These are phyloP conservation scores for Citrus australasica DNA, from an alignment of 345 rosid species.

Conservation along the genomic window DNA sequence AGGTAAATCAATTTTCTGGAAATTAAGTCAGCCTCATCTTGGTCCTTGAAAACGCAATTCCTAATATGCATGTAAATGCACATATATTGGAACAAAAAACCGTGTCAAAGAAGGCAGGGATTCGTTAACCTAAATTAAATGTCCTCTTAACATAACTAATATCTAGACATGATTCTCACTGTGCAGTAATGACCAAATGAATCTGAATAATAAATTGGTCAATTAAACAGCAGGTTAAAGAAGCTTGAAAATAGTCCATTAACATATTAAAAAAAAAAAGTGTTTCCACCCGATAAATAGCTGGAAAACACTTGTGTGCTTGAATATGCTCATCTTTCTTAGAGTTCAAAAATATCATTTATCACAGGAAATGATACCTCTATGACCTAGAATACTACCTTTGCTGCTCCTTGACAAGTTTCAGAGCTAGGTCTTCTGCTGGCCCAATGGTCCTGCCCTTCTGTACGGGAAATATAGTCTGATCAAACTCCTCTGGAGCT, in stretches of 20 bases:
- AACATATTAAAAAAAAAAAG: no score
- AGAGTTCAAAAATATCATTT: not conserved
- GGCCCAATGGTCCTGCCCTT: slow-evolving; percentile 61
- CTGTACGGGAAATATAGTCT: slow-evolving; percentile 62
- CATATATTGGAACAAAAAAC: not conserved
- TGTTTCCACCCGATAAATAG: no score
- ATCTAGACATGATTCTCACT: not conserved
- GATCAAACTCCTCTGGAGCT: slow-evolving; percentile 93
- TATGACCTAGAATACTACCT: slow-evolving; percentile 35
- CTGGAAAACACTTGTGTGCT: not conserved
- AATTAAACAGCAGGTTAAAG: not conserved
- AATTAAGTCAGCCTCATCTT: not conserved
- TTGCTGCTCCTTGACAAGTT: slow-evolving; percentile 73
- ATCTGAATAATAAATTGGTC: not conserved
- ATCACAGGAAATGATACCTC: not conserved
- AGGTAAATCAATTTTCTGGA: not conserved
- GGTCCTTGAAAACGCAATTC: not conserved
- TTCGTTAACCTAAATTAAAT: no score
- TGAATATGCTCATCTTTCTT: not conserved
- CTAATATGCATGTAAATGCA: not conserved
- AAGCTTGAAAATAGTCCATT: not conserved
- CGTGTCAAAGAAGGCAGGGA: not conserved
- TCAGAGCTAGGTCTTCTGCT: slow-evolving; percentile 50
- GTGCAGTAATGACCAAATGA: not conserved
- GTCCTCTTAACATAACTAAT: not conserved